A percentile compares a stretch with the other conserved stretches of the same genome.
Conservation (phyloP, 257 asterid genomes). For the Cinchona pubescens region DNA sequence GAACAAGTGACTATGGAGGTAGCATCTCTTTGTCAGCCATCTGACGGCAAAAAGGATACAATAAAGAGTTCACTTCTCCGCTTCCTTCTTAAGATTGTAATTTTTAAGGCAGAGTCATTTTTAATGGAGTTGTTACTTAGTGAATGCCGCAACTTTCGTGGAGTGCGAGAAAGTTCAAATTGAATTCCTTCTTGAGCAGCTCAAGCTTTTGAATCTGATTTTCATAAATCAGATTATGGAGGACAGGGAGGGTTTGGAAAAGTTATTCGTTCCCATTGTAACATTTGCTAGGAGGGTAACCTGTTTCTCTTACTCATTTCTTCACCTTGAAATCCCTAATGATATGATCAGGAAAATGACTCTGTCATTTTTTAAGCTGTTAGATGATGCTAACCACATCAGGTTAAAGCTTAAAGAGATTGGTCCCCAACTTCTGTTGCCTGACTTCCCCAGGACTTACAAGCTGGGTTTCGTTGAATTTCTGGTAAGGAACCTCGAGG, state of each 20-base stretch:
- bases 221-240: not conserved
- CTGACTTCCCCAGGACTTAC: not conserved
- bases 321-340: not conserved
- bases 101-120: not conserved
- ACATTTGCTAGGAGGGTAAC: not conserved
- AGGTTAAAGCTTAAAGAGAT: not conserved
- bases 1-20: not conserved
- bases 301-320: no score
- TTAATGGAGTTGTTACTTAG: no score
- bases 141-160: not conserved
- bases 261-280: not conserved
- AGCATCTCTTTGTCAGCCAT: not conserved
- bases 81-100: not conserved
- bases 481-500: not conserved
- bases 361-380: no score
- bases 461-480: not conserved
- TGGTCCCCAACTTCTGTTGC: not conserved
- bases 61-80: not conserved
- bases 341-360: not conserved
- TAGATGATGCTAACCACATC: not conserved
- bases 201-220: not conserved
- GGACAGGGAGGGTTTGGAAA: not conserved
- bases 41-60: not conserved
- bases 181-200: not conserved
- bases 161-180: not conserved